Evolutionary conservation across 2,329 filamentous ascomycete species (phyloP).

Genomic region (Macrophomina pseudophaseolina): DNA sequence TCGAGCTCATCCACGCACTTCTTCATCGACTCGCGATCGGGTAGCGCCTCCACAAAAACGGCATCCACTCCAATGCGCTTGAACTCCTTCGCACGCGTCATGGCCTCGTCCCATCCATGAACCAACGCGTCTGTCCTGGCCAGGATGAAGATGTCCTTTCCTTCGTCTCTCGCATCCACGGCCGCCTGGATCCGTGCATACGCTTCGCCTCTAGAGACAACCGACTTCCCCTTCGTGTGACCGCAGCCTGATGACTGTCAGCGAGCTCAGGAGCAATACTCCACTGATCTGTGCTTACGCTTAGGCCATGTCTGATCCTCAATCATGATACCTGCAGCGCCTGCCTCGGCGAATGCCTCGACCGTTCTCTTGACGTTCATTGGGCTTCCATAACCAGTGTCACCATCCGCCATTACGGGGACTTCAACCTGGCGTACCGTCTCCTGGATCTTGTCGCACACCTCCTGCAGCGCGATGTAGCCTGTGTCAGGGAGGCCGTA

Average conservation of each 20-base stretch:
- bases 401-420: slow-evolving; percentile 54
- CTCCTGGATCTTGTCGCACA: slow-evolving; percentile 54
- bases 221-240: slow-evolving; percentile 54
- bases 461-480: slow-evolving; percentile 56
- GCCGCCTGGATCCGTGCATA: slow-evolving; percentile 55
- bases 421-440: slow-evolving; percentile 44
- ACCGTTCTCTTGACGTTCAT: slow-evolving; percentile 56
- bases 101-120: slow-evolving; percentile 52
- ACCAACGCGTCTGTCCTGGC: slow-evolving; percentile 53
- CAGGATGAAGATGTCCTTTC: slow-evolving; percentile 53
- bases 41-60: slow-evolving; percentile 54
- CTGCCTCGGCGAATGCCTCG: slow-evolving; percentile 49
- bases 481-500: slow-evolving; percentile 55
- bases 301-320: slow-evolving; percentile 59
- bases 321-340: slow-evolving; percentile 49
- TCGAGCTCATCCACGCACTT: slow-evolving; percentile 43
- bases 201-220: slow-evolving; percentile 53
- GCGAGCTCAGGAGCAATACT: background rate
- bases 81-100: slow-evolving; percentile 49
- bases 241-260: slow-evolving; percentile 43
- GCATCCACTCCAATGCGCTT: slow-evolving; percentile 52
- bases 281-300: slow-evolving; percentile 37
- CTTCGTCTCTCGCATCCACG: slow-evolving; percentile 52
- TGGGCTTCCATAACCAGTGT: slow-evolving; percentile 56
- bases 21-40: slow-evolving; percentile 50